Conservation (phyloP, 2,329 filamentous ascomycete genomes). For the Talaromyces sp. region DNA sequence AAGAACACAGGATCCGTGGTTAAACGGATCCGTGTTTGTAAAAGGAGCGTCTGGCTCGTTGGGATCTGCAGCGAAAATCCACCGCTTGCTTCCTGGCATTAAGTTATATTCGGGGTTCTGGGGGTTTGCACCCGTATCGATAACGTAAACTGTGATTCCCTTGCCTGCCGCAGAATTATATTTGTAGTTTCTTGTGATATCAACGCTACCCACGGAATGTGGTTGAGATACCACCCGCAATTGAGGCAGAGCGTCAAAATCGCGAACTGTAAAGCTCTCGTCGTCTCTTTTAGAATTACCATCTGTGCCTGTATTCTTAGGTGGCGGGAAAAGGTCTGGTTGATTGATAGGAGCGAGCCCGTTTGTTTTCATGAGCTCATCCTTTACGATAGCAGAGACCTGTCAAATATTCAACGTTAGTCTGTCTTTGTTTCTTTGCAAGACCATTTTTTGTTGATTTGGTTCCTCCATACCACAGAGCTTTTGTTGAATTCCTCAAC, state of each 20-base stretch:
- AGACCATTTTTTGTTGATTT: neutral
- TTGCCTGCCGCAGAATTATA: neutral
- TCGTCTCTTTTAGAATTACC: neutral
- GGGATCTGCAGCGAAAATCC: neutral
- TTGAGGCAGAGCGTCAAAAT: neutral
- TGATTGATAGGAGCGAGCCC: neutral
- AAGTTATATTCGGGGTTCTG: neutral
- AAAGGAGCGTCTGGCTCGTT: neutral
- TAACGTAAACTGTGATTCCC: neutral
- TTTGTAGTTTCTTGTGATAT: neutral
- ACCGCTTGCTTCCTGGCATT: neutral
- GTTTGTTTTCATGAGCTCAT: neutral
- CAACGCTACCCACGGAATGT: neutral
- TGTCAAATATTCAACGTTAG: neutral
- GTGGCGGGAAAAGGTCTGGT: neutral
- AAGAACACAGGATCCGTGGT: neutral
- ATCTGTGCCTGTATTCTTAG: neutral
- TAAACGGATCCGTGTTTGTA: neutral
- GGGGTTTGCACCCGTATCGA: neutral
- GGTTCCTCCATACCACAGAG: neutral
- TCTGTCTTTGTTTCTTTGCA: neutral
- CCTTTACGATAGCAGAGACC: neutral
- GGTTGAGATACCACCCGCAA: conserved; percentile 1
- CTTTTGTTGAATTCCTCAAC: neutral
- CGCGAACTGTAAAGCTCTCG: neutral